Conservation (phyloP, 108 stramenopile species). For the Fragilariopsis cylindrus region DNA sequence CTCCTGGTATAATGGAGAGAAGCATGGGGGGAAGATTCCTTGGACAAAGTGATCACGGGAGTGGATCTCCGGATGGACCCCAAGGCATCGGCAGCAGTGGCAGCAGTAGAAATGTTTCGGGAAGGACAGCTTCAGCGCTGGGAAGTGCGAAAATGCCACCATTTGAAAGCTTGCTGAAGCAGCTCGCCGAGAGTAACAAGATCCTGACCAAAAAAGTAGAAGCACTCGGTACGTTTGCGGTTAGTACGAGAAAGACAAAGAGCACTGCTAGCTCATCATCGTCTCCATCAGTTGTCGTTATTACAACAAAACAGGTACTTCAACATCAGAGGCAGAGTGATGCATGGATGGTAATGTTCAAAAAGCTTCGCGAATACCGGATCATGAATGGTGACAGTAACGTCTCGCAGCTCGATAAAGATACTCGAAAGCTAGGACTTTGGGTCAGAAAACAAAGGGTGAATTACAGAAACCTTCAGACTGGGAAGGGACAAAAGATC, state of each 20-base stretch:
- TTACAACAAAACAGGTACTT: too few species aligned
- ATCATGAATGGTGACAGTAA: conserved; percentile 8
- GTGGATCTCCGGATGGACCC: not conserved
- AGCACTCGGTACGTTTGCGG: not conserved
- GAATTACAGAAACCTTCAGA: not conserved
- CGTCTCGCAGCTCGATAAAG: not conserved
- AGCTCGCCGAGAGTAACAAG: too few species aligned
- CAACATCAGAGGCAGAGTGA: too few species aligned
- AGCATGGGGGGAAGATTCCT: conserved; percentile 4
- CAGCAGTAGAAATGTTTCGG: not conserved
- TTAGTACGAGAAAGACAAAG: not conserved
- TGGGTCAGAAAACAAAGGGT: not conserved
- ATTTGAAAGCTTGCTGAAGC: not conserved
- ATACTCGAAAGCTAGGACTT: not conserved
- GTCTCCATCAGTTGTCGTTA: too few species aligned
- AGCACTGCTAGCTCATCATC: too few species aligned
- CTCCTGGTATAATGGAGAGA: conserved; percentile 1
- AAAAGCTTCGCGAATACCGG: conserved; percentile 11
- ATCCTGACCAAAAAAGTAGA: not conserved
- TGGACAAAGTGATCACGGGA: not conserved
- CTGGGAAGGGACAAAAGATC: not conserved
- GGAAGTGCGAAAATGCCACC: not conserved
- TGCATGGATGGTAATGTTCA: not conserved
- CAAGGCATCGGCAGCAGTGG: too few species aligned
- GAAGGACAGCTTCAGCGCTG: conserved; percentile 2